phyloP scores from a whole-genome alignment of 495 filamentous ascomycete genomes.

The Pyrenula aspistea region DNA sequence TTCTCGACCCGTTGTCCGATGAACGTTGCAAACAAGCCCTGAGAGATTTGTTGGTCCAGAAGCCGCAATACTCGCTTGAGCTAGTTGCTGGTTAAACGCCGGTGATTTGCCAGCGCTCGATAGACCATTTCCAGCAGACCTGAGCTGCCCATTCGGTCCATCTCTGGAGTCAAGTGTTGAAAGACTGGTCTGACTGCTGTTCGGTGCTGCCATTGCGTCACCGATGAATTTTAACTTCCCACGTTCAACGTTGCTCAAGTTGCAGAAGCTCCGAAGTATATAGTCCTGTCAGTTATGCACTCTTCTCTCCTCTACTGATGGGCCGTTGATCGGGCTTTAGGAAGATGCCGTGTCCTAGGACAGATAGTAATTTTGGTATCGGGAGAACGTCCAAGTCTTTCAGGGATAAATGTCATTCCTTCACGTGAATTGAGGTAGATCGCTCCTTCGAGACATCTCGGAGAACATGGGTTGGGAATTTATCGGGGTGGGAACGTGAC shows the following conservation, averaged over 20 bases:
- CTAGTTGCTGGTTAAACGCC: slow-evolving; percentile 8
- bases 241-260: background rate
- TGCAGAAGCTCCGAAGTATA: no score
- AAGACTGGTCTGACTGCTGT: slow-evolving; percentile 46
- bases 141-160: background rate
- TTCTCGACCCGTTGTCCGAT: slow-evolving; percentile 80
- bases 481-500: background rate
- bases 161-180: background rate
- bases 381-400: no score
- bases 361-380: no score
- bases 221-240: background rate
- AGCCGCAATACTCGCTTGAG: slow-evolving; percentile 14
- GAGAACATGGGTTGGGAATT: background rate
- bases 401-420: no score
- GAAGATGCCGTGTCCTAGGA: no score
- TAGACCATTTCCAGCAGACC: background rate
- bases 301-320: no score
- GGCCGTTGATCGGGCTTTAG: no score
- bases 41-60: slow-evolving; percentile 56
- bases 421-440: no score
- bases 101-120: slow-evolving; percentile 18
- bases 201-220: slow-evolving; percentile 23
- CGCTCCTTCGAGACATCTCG: background rate
- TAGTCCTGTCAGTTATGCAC: no score
- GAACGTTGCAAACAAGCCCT: slow-evolving; percentile 86